Base-by-base conservation (phyloP, 2,329 filamentous ascomycete species). In the Harringtonia lauricola region DNA sequence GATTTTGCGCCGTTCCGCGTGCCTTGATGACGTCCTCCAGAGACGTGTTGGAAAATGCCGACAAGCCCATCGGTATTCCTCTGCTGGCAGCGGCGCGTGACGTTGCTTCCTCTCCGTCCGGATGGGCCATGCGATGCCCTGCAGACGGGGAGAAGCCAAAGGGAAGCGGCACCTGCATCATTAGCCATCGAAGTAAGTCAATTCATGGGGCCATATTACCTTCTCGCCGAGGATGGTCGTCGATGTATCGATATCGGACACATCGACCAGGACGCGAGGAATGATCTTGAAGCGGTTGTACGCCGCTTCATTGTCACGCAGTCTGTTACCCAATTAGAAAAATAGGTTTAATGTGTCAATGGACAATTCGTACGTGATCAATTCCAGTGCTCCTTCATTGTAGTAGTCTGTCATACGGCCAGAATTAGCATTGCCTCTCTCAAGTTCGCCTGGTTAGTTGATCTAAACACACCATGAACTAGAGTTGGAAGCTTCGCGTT, bases 331-430 rank as follows among this genome's bases (percentile, higher is more conserved):
- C 14, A n/a, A 14, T 36, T 14, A 36, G 34, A 19, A 9, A 7
- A 18, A 21, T 31, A 5, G 4, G 18, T 10, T 22, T n/a, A 19
- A 8, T 18, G 5, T 33, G 2, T 33, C 18, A 28, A 31, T 28
- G 2, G 33, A 15, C 17, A 13, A 29, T 24, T 34, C 40, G 14
- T 36, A 64, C 60, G 71, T 74, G 45, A 69, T 59, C 24, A 72
- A 59, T 48, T 74, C 71, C 57, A 73, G 74, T 4, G 72, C 69
- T 8, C 73, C 73, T 48, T 70, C 71, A 52, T 77, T 76, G 55
- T 70, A 76, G 57, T 75, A 77, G 41, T 75, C 72, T 37, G 36
- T 9, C 15, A 15, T 14, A 28, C 8, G 33, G 24, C n/a, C 12
- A 29, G 37, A 12, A 37, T 7, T 10, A 26, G 7, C 10, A 15